Conservation (phyloP, 352 stramenopile species). For the Globisporangium viniferum region DNA sequence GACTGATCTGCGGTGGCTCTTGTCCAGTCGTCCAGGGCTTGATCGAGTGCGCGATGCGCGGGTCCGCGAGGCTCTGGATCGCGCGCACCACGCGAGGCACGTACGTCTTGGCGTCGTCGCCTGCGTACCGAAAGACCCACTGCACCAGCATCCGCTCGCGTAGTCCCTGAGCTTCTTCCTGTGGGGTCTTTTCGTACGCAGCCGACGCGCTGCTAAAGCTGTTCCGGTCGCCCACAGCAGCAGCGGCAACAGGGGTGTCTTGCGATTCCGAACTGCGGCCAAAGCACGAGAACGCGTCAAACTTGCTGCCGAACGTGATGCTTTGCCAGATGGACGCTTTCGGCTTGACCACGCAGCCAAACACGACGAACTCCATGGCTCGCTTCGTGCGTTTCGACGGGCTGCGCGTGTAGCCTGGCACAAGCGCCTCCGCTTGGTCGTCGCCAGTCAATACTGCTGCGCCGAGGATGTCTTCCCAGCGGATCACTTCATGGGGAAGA, state of each 20-base stretch:
- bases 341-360: conserved; percentile 27
- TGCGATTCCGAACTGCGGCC: conserved; percentile 10
- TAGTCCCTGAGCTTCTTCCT: not conserved
- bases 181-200: conserved; percentile 11
- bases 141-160: conserved; percentile 28
- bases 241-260: conserved; percentile 8
- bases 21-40: conserved; percentile 9
- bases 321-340: conserved; percentile 12
- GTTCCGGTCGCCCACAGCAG: conserved; percentile 8
- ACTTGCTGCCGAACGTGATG: conserved; percentile 24
- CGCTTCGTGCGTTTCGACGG: conserved; percentile 13
- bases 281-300: conserved; percentile 17
- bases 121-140: conserved; percentile 45
- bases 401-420: conserved; percentile 20
- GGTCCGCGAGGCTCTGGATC: conserved; percentile 46
- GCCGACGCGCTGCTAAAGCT: not conserved
- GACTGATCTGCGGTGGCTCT: conserved; percentile 24
- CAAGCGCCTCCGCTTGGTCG: conserved; percentile 14
- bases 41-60: conserved; percentile 23
- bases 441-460: conserved; percentile 25
- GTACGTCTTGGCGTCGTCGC: conserved; percentile 24
- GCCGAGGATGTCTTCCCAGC: conserved; percentile 45
- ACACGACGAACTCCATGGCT: conserved; percentile 32
- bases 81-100: conserved; percentile 31
- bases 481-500: conserved; percentile 25